phyloP scores from a whole-genome alignment of 2,329 filamentous ascomycete genomes.

The Penicillium palitans region DNA sequence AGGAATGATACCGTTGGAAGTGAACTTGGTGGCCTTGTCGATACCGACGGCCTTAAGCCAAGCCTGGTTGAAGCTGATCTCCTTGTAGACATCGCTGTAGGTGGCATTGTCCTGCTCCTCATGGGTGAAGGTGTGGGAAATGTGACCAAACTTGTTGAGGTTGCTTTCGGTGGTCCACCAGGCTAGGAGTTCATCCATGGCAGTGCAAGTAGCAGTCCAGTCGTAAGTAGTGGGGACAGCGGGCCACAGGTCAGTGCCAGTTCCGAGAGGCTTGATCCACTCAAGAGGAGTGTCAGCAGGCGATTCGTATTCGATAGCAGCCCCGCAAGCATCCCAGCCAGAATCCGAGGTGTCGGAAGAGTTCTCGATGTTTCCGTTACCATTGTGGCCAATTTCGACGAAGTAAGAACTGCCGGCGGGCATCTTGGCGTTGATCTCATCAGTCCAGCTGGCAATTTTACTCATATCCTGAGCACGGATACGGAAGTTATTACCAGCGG shows the following conservation, averaged over 20 bases:
- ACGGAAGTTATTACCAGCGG: slow-evolving; percentile 52
- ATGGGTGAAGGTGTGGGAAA: slow-evolving; percentile 66
- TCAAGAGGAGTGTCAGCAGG: slow-evolving; percentile 51
- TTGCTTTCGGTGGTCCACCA: slow-evolving; percentile 57
- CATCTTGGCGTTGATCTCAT: slow-evolving; percentile 48
- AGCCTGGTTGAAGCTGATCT: slow-evolving; percentile 61
- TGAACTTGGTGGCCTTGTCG: slow-evolving; percentile 50
- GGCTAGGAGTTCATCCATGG: slow-evolving; percentile 52
- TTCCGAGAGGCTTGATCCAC: slow-evolving; percentile 54
- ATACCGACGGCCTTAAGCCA: slow-evolving; percentile 59
- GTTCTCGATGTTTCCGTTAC: slow-evolving; percentile 54
- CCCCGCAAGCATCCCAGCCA: slow-evolving; percentile 31
- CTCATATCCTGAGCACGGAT: slow-evolving; percentile 51
- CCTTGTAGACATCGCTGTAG: slow-evolving; percentile 56
- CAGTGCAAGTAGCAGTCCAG: slow-evolving; percentile 53
- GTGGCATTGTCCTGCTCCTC: slow-evolving; percentile 61
- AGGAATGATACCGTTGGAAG: slow-evolving; percentile 58
- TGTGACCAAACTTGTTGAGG: slow-evolving; percentile 55
- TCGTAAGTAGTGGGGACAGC: slow-evolving; percentile 45
- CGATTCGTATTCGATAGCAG: slow-evolving; percentile 49
- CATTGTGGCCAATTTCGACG: slow-evolving; percentile 58
- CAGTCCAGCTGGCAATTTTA: slow-evolving; percentile 47
- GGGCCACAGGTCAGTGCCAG: slow-evolving; percentile 54
- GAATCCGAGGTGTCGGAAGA: slow-evolving; percentile 25
- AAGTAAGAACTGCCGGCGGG: slow-evolving; percentile 54